Percentiles rank a stretch among this genome's conserved stretches.
Evolutionary conservation across 2,329 filamentous ascomycete genomes (phyloP).

Genomic region (Stagonosporopsis chrysanthemi): DNA sequence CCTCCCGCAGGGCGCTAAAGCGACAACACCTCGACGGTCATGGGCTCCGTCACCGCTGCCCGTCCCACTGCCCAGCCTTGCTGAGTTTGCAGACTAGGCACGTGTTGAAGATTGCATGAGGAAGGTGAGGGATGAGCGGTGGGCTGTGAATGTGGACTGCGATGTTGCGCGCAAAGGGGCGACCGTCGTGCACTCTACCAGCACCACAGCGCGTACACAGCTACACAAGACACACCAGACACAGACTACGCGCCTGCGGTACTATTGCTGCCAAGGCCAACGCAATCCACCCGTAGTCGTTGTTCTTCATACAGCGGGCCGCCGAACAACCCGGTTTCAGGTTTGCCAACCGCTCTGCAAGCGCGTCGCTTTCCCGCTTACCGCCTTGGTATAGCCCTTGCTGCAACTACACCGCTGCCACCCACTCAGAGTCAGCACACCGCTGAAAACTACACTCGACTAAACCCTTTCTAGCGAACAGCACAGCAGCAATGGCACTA

Average conservation of each 20-base stretch:
- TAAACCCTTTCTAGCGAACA: constrained; percentile 15
- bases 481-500: constrained; percentile 32
- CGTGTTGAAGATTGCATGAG: constrained; percentile 7
- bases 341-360: constrained; percentile 46
- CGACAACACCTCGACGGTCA: constrained; percentile 39
- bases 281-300: constrained; percentile 15
- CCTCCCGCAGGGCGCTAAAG: constrained; percentile 39
- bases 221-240: constrained; percentile 4
- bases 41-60: constrained; percentile 36
- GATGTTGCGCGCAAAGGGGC: background rate
- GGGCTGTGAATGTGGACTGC: background rate
- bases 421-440: constrained; percentile 37
- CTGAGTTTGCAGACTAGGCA: constrained; percentile 1
- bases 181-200: background rate
- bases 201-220: constrained; percentile 2
- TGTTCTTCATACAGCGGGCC: constrained; percentile 20
- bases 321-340: constrained; percentile 43
- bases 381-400: constrained; percentile 29
- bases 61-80: constrained; percentile 37
- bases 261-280: constrained; percentile 10
- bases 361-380: constrained; percentile 42
- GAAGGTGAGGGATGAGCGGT: constrained; percentile 16
- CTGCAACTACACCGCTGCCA: constrained; percentile 32
- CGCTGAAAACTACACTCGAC: constrained; percentile 20
- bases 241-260: constrained; percentile 19